Evolutionary conservation across 345 rosid species (phyloP), one percentile per base, ranked within the genome.

Genomic region (Eucalyptus grandis): DNA sequence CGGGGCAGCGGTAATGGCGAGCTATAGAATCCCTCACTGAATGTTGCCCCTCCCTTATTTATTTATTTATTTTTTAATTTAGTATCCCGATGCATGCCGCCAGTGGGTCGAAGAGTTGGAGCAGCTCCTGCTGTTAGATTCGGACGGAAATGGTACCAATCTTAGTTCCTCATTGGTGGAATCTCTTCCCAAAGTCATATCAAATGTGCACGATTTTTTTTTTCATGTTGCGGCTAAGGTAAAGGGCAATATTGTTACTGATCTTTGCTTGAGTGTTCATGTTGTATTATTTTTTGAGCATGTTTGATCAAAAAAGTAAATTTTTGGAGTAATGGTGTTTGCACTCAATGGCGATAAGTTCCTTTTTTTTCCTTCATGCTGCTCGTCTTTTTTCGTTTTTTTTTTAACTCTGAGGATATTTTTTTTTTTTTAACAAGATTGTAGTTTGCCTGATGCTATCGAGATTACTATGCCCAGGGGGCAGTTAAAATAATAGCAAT

Each of bases 141-240:
- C 98, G 86, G 96, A 95, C 69, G 93, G 93, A 93, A 95, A 94
- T 89, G 93, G 89, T 87, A 91, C 94, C 37, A 90, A 89, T 89
- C 92, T 92, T 17, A 92, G 94, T 89, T 94, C 96, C 34, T 93
- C 96, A 50, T 91, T 95, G 89, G 90, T 96, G 91, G 97, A 94
- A 89, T 95, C 99, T 92, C 98, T 98, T 91, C 99, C 99, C 6
- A 93, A 95, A 91, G 96, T 98, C 89, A 96, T 98, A 96, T 94
- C 96, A 92, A 96, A 98, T 91, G 96, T 96, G 88, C 98, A 98
- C 80, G 96, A 94, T 92, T 95, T 96, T 93, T 97, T 97, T 94
- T 96, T 98, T 89, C 99, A 97, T 91, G 97, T 96, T 86, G 99
- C 99, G 93, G 97, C 99, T 51, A 97, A 98, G 99, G 99, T 98